Evolutionary conservation across 208 protist genomes (phyloP), one percentile per base, ranked within the genome.

Genomic region (Endotrypanum monterogeii): DNA sequence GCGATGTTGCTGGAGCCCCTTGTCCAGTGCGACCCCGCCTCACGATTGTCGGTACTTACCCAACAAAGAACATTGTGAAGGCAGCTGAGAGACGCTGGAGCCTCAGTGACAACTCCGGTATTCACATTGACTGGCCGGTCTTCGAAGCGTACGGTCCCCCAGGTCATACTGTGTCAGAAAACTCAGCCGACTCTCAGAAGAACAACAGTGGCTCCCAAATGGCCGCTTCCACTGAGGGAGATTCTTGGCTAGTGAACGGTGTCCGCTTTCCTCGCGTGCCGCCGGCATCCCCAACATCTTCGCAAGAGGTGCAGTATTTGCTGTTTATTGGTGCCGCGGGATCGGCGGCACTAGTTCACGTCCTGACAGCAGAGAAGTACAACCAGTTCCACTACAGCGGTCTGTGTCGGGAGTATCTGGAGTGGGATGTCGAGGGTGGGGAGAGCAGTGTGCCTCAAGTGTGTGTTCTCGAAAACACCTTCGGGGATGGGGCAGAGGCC

Each of bases 311-410:
- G 18, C 91, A 95, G 69, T 83, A 85, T 44, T 85, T 95, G 55
- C 75, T 95, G 7, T 95, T 91, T 78, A 61, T 95, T 25, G 91
- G 91, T 6, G 78, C 85, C 11, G 76, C 67, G 16, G 80, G 74
- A 14, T 79, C 85, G 0, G 39, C 80, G 7, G 74, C 91, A 37
- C 79, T 88, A 20, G 50, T 91, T 9, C 91, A 95, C 71, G 76
- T 95, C 35, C 71, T 84, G 44, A 79, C 76, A 14, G 77, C 93
- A 11, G 77, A 91, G 41, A 78, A 92, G 72, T 92, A 94, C 82
- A 94, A 96, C 67, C 48, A 79, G 23, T 90, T 86, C 65, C 89
- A 96, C 78, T 87, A 86, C 82, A 70, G 76, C 12, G 86, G 89
- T 16, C 68, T 54, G 1, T 66, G 82, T 30, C 86, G 79, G 3